Base-by-base conservation (phyloP, 495 filamentous ascomycete genomes). In the Podospora tetraspora region DNA sequence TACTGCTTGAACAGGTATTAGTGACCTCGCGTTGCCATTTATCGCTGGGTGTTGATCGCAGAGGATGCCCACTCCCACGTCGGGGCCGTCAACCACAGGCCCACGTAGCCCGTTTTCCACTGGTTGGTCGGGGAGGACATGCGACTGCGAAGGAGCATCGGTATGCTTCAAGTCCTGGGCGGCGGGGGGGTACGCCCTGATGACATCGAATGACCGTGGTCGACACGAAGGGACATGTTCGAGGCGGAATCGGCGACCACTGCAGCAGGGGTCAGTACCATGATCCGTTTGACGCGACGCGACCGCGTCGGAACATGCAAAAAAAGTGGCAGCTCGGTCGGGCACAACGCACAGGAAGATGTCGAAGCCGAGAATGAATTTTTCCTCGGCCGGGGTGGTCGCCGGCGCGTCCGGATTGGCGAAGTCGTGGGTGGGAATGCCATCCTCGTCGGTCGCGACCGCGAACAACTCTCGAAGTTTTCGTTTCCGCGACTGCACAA, bases 401-500 rank as follows among this genome's bases (percentile, higher is more conserved):
- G 87, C 69, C 29, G 74, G 76, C 79, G 78, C 88, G 78, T 81
- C 80, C 25, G 76, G 74, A 69, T 79, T 76, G 75, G 67, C 73
- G 66, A 77, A 76, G 73, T 79, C 80, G 71, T 76, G 73, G 73
- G 76, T 76, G 61, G 79, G 78, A 69, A 82, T 77, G 72, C 70
- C 77, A 76, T 81, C 76, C 62, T 79, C 70, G 73, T 79, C 82
- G 70, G 83, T 78, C 73, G 85, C 82, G 77, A 87, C 82, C 67
- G 84, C 80, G 82, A 89, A 94, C 72, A 96, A 85, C 81, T 92
- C 90, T 73, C 87, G 88, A 75, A 96, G 82, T 80, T 94, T 94
- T 77, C 90, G 88, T 84, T 93, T 92, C 75, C 91, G 90, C 81
- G 89, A 90, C 80, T 79, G 80, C 82, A 88, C 84, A 85, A 89